Evolutionary conservation across 2,329 filamentous ascomycete genomes (phyloP), one percentile per base, ranked within the genome.

Genomic region (Waltergamsia citrina): DNA sequence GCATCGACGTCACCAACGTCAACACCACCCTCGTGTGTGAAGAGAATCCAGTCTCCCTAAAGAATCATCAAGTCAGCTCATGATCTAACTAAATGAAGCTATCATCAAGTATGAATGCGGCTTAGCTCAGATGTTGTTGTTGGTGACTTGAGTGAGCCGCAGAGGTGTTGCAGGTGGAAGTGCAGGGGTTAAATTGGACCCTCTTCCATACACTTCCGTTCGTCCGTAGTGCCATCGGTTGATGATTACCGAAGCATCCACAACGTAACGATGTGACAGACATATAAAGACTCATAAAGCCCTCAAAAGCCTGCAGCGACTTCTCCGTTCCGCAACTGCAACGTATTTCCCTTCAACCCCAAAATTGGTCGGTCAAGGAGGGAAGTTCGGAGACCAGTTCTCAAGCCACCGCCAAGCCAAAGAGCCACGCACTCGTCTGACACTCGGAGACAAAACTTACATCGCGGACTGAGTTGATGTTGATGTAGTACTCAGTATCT

Each of bases 401-500:
- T 14, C 30, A 34, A 38, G 19, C 36, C 7, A 15, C 12, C 9
- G 29, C n/a, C 38, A 39, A 39, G 41, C 39, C 41, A 41, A 35
- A 36, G 30, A 20, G 29, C n/a, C n/a, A 32, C 6, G 21, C 15
- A 7, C 4, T n/a, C n/a, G n/a, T 4, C 5, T 16, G 11, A 28
- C 14, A 28, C 8, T 4, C 7, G 16, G 12, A 4, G 6, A 15
- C 15, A 28, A 15, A 22, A 79, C 87, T 79, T 80, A 96, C 92
- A 81, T 96, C 92, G 73, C 92, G 85, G 56, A 94, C 88, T 43
- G 92, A 96, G 78, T 95, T 92, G 73, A 98, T 98, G 80, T 95
- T 95, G 73, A 98, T 94, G 70, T 98, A 98, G 73, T 96, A 96
- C 68, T 98, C 92, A 45, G 90, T 95, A 61, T 87, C 82, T 52